A percentile compares a stretch with the other conserved stretches of the same genome.
Evolutionary conservation across 2,329 filamentous ascomycete species (phyloP).

Genomic region (Curvularia hawaiiensis): DNA sequence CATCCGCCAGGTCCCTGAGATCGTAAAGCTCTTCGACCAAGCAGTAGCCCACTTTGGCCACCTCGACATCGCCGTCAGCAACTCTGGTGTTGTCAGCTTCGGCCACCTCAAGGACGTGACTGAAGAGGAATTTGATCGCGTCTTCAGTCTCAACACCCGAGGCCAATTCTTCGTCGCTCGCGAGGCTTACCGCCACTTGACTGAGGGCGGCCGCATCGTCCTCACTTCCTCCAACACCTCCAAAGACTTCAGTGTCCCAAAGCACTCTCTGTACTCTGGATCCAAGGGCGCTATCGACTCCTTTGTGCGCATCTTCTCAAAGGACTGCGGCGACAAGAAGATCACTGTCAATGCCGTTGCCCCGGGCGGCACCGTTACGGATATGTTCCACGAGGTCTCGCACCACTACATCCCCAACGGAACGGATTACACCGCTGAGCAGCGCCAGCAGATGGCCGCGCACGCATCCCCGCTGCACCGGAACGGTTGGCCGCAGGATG

Average conservation of each 20-base stretch:
- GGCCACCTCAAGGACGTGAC: constrained; percentile 68
- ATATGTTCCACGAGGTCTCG: constrained; percentile 73
- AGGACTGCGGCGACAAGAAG: constrained; percentile 67
- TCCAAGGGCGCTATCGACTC: constrained; percentile 73
- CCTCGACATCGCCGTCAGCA: constrained; percentile 52
- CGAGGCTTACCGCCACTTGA: constrained; percentile 70
- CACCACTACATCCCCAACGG: constrained; percentile 53
- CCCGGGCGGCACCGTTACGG: constrained; percentile 71
- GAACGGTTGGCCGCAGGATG: constrained; percentile 51
- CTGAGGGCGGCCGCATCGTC: constrained; percentile 71
- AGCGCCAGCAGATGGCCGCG: constrained; percentile 48
- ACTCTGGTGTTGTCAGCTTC: constrained; percentile 65
- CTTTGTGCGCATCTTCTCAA: constrained; percentile 70
- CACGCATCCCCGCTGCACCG: constrained; percentile 51
- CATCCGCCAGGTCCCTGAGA: constrained; percentile 54
- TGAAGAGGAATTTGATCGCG: constrained; percentile 70
- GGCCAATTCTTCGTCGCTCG: constrained; percentile 78
- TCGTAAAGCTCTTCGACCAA: constrained; percentile 53
- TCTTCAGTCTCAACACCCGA: constrained; percentile 69
- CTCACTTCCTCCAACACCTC: constrained; percentile 73
- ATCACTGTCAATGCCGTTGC: constrained; percentile 74
- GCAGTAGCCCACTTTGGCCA: constrained; percentile 47
- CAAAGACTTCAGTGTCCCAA: constrained; percentile 66
- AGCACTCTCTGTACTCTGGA: constrained; percentile 72
- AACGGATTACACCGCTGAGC: constrained; percentile 6